Evolutionary conservation across 2,329 filamentous ascomycete genomes (phyloP).

Genomic region (Rhexocercosporidium sp.): DNA sequence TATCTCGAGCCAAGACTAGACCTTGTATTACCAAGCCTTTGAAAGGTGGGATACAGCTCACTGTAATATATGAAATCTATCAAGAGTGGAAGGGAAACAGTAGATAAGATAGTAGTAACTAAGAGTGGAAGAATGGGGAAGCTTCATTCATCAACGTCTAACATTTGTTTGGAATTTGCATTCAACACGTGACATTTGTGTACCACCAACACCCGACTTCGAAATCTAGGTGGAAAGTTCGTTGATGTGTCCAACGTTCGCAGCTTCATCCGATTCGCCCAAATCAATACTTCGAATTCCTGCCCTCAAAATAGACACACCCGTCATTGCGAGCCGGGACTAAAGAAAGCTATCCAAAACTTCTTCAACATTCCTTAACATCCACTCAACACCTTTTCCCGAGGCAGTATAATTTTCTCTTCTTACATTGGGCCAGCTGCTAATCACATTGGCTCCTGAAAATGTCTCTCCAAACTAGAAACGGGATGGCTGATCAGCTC

Average conservation of each 20-base stretch:
- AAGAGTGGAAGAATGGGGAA: background rate
- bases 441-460: too few species aligned
- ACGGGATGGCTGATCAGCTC: too few species aligned
- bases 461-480: too few species aligned
- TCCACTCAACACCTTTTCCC: background rate
- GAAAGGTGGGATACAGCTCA: background rate
- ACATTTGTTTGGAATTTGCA: background rate
- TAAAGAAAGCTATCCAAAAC: background rate
- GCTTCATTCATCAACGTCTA: background rate
- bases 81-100: background rate
- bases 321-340: background rate
- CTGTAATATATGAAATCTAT: too few species aligned
- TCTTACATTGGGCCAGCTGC: too few species aligned
- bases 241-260: background rate
- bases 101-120: background rate
- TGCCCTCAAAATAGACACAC: background rate
- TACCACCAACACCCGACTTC: background rate
- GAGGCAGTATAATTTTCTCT: too few species aligned
- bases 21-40: constrained; percentile 1
- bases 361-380: background rate
- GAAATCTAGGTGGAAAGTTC: background rate
- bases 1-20: background rate
- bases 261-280: background rate
- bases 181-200: background rate
- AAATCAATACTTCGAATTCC: background rate